A percentile compares a stretch with the other conserved stretches of the same genome.
These are phyloP conservation scores for Pleurotus cornucopiae DNA, from an alignment of 768 basidiomycete species.

Conservation along the genomic window DNA sequence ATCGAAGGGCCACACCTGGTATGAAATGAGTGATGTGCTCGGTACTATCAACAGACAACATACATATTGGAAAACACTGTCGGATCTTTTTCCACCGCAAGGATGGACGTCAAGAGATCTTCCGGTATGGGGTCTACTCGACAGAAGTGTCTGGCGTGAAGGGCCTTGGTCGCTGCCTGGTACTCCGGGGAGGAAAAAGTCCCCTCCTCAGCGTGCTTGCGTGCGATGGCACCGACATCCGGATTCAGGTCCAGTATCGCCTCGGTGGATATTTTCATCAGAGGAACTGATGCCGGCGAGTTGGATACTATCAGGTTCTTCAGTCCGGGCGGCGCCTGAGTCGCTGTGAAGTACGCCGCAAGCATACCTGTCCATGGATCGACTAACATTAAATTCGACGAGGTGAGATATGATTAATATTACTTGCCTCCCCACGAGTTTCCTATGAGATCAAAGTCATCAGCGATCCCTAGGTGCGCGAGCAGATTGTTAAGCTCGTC, in stretches of 20 bases:
- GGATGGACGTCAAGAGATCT: constrained; percentile 23
- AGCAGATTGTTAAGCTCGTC: constrained; percentile 51
- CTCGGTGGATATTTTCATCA: constrained; percentile 16
- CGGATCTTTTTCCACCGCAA: constrained; percentile 21
- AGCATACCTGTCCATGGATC: constrained; percentile 32
- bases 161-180: constrained; percentile 20
- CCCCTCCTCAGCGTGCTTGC: neutral
- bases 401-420: too few species aligned
- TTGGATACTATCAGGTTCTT: constrained; percentile 28
- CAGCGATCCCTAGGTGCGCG: constrained; percentile 31
- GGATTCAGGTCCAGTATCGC: neutral
- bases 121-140: constrained; percentile 28
- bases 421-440: constrained; percentile 47
- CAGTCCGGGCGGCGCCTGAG: constrained; percentile 32
- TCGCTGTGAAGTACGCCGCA: constrained; percentile 33
- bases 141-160: constrained; percentile 31
- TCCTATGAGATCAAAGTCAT: constrained; percentile 40
- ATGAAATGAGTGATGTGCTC: neutral
- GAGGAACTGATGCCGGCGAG: constrained; percentile 22
- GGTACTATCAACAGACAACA: constrained; percentile 4
- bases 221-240: neutral
- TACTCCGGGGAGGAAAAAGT: constrained; percentile 23
- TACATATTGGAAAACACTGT: constrained; percentile 30
- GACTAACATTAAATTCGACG: too few species aligned
- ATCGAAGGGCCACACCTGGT: constrained; percentile 31